Conservation (phyloP, 225 moss, liverwort and hornwort species). For the Marchantia polymorpha region DNA sequence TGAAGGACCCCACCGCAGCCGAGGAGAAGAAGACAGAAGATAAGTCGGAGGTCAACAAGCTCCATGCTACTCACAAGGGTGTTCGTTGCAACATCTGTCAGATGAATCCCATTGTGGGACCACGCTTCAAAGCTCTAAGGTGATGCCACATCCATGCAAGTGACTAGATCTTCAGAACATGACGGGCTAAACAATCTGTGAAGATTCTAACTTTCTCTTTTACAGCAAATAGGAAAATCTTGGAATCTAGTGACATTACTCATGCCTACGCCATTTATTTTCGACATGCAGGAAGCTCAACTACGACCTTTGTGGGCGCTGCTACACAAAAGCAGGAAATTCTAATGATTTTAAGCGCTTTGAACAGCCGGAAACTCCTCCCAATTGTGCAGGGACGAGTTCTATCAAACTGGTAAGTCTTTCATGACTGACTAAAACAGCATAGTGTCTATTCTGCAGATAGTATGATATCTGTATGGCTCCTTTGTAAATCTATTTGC, state of each 20-base stretch:
- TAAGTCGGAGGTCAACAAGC: neutral
- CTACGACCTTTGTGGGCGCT: constrained; percentile 23
- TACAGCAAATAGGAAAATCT: too few relatives aligned
- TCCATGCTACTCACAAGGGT: neutral
- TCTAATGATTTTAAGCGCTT: neutral
- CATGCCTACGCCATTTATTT: too few relatives aligned
- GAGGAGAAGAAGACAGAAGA: neutral
- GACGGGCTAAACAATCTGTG: neutral
- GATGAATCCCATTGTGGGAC: neutral
- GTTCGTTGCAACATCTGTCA: neutral
- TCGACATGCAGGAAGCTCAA: constrained; percentile 13
- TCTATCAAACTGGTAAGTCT: neutral
- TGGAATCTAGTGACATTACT: too few relatives aligned
- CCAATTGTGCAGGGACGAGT: neutral
- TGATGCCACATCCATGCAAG: neutral
- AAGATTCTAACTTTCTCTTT: too few relatives aligned
- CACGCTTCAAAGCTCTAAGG: neutral
- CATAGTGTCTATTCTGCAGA: too few relatives aligned
- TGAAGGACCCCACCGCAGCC: neutral
- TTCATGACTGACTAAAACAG: neutral
- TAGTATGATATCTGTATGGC: too few relatives aligned
- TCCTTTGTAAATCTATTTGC: too few relatives aligned
- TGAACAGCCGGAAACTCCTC: neutral
- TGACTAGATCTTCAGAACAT: too few relatives aligned
- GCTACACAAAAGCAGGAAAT: neutral